phyloP scores from a whole-genome alignment of 495 filamentous ascomycete genomes.

The Penicillium daleae region DNA sequence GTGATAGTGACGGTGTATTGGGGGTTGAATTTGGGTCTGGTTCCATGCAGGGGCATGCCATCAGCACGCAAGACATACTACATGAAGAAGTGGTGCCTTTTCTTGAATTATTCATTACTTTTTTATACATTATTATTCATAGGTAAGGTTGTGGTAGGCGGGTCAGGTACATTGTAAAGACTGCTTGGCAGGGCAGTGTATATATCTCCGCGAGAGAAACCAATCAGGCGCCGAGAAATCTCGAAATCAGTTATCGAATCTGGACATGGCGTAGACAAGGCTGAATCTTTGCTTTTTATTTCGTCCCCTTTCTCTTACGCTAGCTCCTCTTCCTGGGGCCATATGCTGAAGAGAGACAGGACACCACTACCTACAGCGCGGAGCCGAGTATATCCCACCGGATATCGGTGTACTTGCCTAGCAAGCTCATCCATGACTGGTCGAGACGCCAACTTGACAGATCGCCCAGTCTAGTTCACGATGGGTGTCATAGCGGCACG shows the following conservation, averaged over 20 bases:
- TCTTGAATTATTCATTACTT: too few relatives aligned
- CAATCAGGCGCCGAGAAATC: not conserved
- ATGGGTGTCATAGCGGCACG: not conserved
- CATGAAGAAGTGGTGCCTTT: not conserved
- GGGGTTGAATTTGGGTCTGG: not conserved
- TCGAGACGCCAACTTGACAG: not conserved
- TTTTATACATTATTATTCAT: too few relatives aligned
- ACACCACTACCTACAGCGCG: not conserved
- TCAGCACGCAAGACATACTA: not conserved
- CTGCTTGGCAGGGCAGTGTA: not conserved
- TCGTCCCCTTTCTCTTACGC: not conserved
- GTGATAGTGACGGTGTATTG: not conserved
- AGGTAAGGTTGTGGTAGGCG: not conserved
- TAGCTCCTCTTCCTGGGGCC: not conserved
- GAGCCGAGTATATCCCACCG: not conserved
- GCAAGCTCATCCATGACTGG: not conserved
- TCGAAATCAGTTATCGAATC: not conserved
- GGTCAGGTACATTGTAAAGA: not conserved
- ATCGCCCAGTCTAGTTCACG: slow-evolving; percentile 4
- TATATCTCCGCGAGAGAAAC: not conserved
- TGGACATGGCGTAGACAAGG: not conserved
- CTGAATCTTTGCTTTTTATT: not conserved
- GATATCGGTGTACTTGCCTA: not conserved
- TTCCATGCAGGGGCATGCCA: not conserved
- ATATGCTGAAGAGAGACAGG: not conserved